Evolutionary conservation across 441 rosid species (phyloP).

Genomic region (Gossypium gossypioides): DNA sequence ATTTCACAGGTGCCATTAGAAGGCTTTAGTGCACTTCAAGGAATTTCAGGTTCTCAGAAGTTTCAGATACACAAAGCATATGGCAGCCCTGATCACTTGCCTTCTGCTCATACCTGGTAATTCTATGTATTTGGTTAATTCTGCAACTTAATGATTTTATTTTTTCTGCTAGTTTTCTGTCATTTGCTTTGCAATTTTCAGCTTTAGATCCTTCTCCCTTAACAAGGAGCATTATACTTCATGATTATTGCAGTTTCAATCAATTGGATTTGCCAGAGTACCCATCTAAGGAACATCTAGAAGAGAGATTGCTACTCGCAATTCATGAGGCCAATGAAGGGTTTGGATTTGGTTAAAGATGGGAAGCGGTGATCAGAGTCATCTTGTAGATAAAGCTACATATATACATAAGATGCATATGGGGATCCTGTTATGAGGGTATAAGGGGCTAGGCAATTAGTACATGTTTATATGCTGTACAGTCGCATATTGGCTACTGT

Average conservation of each 20-base stretch:
- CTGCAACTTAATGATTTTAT: neutral
- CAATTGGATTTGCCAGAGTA: conserved; percentile 92
- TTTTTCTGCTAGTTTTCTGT: neutral
- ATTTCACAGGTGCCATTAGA: conserved; percentile 73
- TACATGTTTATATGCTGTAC: conserved; percentile 40
- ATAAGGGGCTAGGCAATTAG: conserved; percentile 17
- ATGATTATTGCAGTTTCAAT: conserved; percentile 60
- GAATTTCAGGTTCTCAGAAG: conserved; percentile 89
- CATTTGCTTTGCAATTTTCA: neutral
- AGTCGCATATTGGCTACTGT: conserved; percentile 34
- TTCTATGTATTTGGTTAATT: neutral
- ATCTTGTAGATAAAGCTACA: conserved; percentile 30
- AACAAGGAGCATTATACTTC: neutral
- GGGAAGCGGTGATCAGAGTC: neutral
- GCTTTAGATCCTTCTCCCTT: neutral
- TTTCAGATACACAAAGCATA: conserved; percentile 98
- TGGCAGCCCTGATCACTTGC: conserved; percentile 79
- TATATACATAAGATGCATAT: neutral
- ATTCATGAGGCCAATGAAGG: conserved; percentile 94
- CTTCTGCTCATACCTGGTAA: conserved; percentile 97
- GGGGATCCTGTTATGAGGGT: conserved; percentile 10
- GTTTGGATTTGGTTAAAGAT: conserved; percentile 67
- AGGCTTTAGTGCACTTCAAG: conserved; percentile 92
- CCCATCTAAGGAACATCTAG: conserved; percentile 78
- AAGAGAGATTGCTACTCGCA: conserved; percentile 82